Conservation (phyloP, 2,329 filamentous ascomycete species). For the Scortechinia acanthostroma region DNA sequence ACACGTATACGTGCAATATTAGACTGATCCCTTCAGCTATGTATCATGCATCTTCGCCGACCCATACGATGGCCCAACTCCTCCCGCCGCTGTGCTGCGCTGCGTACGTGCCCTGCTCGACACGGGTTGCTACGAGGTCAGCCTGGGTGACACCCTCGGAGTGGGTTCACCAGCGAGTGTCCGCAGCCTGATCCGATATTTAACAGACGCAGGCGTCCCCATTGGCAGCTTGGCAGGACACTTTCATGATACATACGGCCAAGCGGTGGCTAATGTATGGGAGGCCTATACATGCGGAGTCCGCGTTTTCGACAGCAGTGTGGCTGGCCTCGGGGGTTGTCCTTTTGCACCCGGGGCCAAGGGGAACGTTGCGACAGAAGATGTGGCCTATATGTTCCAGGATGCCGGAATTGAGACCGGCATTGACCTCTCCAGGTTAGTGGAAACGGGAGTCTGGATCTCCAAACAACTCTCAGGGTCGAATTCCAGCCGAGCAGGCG, state of each 20-base stretch:
- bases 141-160: slow-evolving; percentile 82
- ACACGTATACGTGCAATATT: slow-evolving; percentile 46
- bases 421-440: slow-evolving; percentile 59
- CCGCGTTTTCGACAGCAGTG: slow-evolving; percentile 71
- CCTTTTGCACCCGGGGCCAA: slow-evolving; percentile 81
- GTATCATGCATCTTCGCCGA: slow-evolving; percentile 74
- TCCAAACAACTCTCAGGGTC: slow-evolving; percentile 47
- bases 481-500: no score
- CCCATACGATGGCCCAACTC: slow-evolving; percentile 55
- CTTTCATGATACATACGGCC: slow-evolving; percentile 83
- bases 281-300: slow-evolving; percentile 73
- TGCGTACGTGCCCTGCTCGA: slow-evolving; percentile 68
- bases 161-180: slow-evolving; percentile 77
- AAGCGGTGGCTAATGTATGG: slow-evolving; percentile 76
- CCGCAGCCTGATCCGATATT: slow-evolving; percentile 52
- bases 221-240: slow-evolving; percentile 71
- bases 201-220: slow-evolving; percentile 61
- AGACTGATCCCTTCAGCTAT: slow-evolving; percentile 76
- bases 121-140: slow-evolving; percentile 85
- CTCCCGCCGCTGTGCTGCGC: no score
- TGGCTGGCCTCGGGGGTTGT: slow-evolving; percentile 76
- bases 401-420: slow-evolving; percentile 70
- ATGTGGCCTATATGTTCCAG: slow-evolving; percentile 73
- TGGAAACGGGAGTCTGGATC: slow-evolving; percentile 69
- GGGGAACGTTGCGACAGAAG: slow-evolving; percentile 79